phyloP scores from a whole-genome alignment of 208 protist genomes.

The Sergeia podlipaevii region DNA sequence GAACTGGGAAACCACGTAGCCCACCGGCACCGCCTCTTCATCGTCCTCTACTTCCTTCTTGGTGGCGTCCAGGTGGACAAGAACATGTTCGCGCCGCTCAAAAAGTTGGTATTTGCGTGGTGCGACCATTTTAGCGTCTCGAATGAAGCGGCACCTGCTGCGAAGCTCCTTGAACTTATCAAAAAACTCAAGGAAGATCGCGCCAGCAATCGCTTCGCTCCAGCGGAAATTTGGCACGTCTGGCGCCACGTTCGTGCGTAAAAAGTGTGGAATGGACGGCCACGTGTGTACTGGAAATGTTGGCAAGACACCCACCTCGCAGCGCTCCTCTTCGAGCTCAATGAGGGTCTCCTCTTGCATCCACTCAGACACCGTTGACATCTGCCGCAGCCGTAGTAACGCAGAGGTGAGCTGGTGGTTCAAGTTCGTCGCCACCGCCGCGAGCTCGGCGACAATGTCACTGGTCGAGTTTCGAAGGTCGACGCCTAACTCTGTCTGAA shows the following conservation, averaged over 20 bases:
- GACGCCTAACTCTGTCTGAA: slow-evolving; percentile 72
- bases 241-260: slow-evolving; percentile 48
- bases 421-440: slow-evolving; percentile 56
- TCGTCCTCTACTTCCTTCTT: slow-evolving; percentile 41
- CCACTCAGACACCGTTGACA: slow-evolving; percentile 46
- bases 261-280: slow-evolving; percentile 61
- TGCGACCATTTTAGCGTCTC: slow-evolving; percentile 63
- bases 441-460: slow-evolving; percentile 60
- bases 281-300: slow-evolving; percentile 38
- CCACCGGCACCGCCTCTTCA: slow-evolving; percentile 51
- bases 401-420: slow-evolving; percentile 79
- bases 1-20: slow-evolving; percentile 51
- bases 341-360: slow-evolving; percentile 39
- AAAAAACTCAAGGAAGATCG: slow-evolving; percentile 55
- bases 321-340: slow-evolving; percentile 29
- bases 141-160: slow-evolving; percentile 25
- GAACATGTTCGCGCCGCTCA: slow-evolving; percentile 29
- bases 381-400: slow-evolving; percentile 50
- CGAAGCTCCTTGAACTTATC: slow-evolving; percentile 24
- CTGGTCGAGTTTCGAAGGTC: slow-evolving; percentile 58
- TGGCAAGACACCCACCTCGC: slow-evolving; percentile 36
- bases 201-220: slow-evolving; percentile 29
- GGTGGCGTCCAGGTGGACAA: slow-evolving; percentile 33
- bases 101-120: slow-evolving; percentile 53
- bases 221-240: slow-evolving; percentile 67